Evolutionary conservation across 352 stramenopile species (phyloP), one percentile per base, ranked within the genome.

Genomic region (Pythium insidiosum): DNA sequence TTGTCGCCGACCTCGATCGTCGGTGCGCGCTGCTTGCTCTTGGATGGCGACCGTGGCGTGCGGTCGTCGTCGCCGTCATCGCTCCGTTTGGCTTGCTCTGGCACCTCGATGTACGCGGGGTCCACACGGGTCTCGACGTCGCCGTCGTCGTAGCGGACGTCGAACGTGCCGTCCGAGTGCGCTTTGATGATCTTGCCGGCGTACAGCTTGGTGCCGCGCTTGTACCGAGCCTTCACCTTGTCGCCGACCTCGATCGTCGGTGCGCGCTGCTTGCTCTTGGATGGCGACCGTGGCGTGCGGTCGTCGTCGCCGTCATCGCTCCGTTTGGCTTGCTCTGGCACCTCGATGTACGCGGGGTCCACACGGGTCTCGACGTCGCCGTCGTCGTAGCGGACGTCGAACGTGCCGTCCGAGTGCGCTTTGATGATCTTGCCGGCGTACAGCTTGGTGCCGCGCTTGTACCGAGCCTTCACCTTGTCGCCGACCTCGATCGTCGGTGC

Each of bases 351-450:
- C 6, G 16, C n/a, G 3, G 23, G 1, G 0, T 56, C 42, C 19
- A 82, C 66, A 6, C 46, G 37, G 0, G 31, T 63, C 30, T 82
- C 70, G 0, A 49, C 31, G 31, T 80, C 69, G n/a, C 66, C 69
- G 29, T 87, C 68, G 4, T 88, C 72, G 40, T 77, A 88, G 15
- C 56, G 47, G 38, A 93, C 50, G 31, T 90, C 76, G 49, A 72
- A 89, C 10, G 76, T 88, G 3, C 69, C 73, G 47, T 92, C 68
- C 1, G 46, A 44, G 21, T 64, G 47, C n/a, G 65, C 57, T 2
- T 63, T 26, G 1, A 25, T 36, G 25, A 91, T 78, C 43, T 56
- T 57, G 1, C 74, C 74, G 19, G 39, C 45, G 38, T 68, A 89
- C n/a, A 56, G 46, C 33, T 65, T 61, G 36, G 30, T 44, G 11